Percentiles rank a stretch among this genome's conserved stretches.
phyloP scores from a whole-genome alignment of 2,329 filamentous ascomycete genomes.

The Pseudomassariella vexata region DNA sequence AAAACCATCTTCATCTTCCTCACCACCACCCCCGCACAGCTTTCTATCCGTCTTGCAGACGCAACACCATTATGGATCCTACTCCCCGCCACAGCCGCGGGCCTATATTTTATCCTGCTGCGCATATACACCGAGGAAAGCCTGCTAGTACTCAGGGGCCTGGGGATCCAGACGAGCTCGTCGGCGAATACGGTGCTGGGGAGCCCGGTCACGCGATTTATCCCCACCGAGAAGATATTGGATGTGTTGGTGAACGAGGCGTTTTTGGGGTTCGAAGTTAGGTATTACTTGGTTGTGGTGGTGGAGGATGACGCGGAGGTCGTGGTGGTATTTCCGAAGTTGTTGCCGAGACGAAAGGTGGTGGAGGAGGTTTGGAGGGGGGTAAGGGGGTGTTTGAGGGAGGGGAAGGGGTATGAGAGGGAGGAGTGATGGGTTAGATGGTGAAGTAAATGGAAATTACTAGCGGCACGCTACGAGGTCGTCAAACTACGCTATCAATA shows the following conservation, averaged over 20 bases:
- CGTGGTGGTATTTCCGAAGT: constrained; percentile 86
- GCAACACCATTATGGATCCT: constrained; percentile 33
- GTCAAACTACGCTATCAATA: too few species aligned
- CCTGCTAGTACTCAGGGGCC: constrained; percentile 77
- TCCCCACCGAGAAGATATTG: constrained; percentile 85
- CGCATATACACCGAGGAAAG: constrained; percentile 65
- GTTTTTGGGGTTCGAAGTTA: constrained; percentile 84
- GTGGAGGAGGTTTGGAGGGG: constrained; percentile 90
- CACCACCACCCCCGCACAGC: constrained; percentile 20
- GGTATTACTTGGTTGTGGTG: constrained; percentile 83
- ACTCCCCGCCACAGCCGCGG: constrained; percentile 26
- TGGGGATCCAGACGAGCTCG: constrained; percentile 84
- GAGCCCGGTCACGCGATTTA: constrained; percentile 48
- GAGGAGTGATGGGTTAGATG: constrained; percentile 6
- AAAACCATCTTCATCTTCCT: constrained; percentile 12
- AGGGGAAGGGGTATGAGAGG: constrained; percentile 32
- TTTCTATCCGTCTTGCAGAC: constrained; percentile 25
- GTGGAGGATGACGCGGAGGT: constrained; percentile 84
- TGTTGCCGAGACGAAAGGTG: constrained; percentile 68
- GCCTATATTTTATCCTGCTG: constrained; percentile 38
- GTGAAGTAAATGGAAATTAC: neutral
- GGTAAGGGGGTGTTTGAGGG: constrained; percentile 75
- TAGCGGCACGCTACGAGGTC: too few species aligned
- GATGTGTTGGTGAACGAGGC: constrained; percentile 95
- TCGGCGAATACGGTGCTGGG: constrained; percentile 51